These are phyloP conservation scores for Mollisiaceae sp. DNA, from an alignment of 2,329 filamentous ascomycete genomes.

Conservation along the genomic window DNA sequence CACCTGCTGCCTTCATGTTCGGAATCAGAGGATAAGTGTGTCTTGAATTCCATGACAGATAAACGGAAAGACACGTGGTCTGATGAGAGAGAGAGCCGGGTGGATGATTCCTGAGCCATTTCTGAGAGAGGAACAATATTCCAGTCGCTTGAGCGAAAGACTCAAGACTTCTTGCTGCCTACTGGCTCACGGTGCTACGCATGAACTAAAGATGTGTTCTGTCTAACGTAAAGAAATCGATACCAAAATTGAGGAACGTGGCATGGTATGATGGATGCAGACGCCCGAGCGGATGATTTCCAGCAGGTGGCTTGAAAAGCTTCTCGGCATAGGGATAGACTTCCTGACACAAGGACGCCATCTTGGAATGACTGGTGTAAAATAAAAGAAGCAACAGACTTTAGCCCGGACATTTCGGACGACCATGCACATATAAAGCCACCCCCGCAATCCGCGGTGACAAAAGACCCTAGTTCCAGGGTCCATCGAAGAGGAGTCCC, in stretches of 20 bases:
- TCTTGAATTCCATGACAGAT: neutral
- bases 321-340: neutral
- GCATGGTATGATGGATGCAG: neutral
- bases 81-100: neutral
- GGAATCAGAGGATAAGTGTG: no score
- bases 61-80: neutral
- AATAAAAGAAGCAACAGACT: neutral
- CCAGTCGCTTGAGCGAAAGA: no score
- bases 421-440: neutral
- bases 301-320: neutral
- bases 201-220: neutral
- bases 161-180: no score
- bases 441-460: neutral
- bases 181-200: neutral
- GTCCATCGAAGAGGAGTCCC: conserved; percentile 1
- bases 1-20: no score
- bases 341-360: neutral
- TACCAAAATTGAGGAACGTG: neutral
- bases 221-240: neutral
- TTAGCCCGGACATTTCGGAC: neutral
- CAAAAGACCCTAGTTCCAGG: neutral
- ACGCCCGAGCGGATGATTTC: neutral
- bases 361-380: neutral
- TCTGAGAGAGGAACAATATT: no score
- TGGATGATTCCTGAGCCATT: neutral